Percentiles rank a stretch among this genome's conserved stretches.
Evolutionary conservation across 2,329 filamentous ascomycete species (phyloP).

Genomic region (Trichoderma breve): DNA sequence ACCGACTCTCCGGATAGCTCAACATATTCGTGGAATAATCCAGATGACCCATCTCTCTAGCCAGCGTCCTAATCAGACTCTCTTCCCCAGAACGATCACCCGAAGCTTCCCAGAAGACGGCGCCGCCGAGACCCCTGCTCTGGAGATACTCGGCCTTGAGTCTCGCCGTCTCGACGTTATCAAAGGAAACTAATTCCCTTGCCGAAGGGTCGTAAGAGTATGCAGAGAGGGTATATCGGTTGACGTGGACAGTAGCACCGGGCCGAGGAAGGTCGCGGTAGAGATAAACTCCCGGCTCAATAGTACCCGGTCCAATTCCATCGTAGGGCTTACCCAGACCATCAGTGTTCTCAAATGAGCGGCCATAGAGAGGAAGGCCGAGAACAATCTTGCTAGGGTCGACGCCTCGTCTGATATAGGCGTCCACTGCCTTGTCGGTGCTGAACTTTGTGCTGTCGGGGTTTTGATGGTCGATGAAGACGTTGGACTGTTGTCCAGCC

Average conservation of each 20-base stretch:
- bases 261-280: constrained; percentile 68
- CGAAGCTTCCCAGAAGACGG: constrained; percentile 82
- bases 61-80: constrained; percentile 60
- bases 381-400: constrained; percentile 64
- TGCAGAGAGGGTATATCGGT: constrained; percentile 59
- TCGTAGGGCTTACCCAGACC: constrained; percentile 64
- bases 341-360: constrained; percentile 66
- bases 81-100: constrained; percentile 54
- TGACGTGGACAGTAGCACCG: constrained; percentile 55
- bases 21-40: constrained; percentile 54
- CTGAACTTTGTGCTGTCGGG: constrained; percentile 64
- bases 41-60: constrained; percentile 45
- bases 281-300: constrained; percentile 65
- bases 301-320: constrained; percentile 59
- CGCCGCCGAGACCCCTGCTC: constrained; percentile 63
- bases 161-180: constrained; percentile 56
- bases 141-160: constrained; percentile 65
- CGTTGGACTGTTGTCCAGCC: constrained; percentile 68
- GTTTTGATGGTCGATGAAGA: constrained; percentile 54
- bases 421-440: constrained; percentile 62
- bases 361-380: constrained; percentile 76
- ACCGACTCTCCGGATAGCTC: constrained; percentile 55
- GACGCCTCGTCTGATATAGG: constrained; percentile 53
- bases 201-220: constrained; percentile 65
- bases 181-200: constrained; percentile 68